Percentiles rank a stretch among this genome's conserved stretches.
Evolutionary conservation across 2,329 filamentous ascomycete genomes (phyloP).

Genomic region (Aspergillaceae sp.): DNA sequence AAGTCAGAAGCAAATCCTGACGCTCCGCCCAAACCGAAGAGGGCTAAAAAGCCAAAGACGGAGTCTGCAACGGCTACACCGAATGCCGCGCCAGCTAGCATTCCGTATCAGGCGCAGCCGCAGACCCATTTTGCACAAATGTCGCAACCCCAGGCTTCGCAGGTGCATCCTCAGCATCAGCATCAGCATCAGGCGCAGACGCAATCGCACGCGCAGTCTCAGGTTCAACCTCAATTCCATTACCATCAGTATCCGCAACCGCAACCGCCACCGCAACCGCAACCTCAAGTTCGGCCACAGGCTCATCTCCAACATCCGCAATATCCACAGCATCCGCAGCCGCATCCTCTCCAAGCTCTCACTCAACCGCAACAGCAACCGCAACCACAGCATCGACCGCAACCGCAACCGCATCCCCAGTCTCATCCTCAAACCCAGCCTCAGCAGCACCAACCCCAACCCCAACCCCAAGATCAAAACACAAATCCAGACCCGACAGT

Average conservation of each 20-base stretch:
- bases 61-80: neutral
- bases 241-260: neutral
- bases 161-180: neutral
- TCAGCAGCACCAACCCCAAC: conserved; percentile 3
- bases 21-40: neutral
- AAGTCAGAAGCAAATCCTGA: neutral
- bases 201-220: neutral
- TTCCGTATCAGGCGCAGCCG: neutral
- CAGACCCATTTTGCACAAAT: neutral
- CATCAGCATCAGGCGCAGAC: neutral
- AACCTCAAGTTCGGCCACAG: conserved; percentile 2
- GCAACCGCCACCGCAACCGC: neutral
- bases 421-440: conserved; percentile 11
- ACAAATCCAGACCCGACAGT: neutral
- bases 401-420: conserved; percentile 6
- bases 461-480: neutral
- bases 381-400: conserved; percentile 9
- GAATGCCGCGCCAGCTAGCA: neutral
- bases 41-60: neutral
- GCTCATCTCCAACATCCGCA: conserved; percentile 5
- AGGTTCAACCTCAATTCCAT: neutral
- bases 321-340: too few relatives aligned
- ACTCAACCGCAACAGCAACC: conserved; percentile 1
- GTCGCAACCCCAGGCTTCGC: neutral
- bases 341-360: too few relatives aligned